A percentile compares a stretch with the other conserved stretches of the same genome.
phyloP scores from a whole-genome alignment of 1,139 yeast species.

The Pneumocystis oryctolagi region DNA sequence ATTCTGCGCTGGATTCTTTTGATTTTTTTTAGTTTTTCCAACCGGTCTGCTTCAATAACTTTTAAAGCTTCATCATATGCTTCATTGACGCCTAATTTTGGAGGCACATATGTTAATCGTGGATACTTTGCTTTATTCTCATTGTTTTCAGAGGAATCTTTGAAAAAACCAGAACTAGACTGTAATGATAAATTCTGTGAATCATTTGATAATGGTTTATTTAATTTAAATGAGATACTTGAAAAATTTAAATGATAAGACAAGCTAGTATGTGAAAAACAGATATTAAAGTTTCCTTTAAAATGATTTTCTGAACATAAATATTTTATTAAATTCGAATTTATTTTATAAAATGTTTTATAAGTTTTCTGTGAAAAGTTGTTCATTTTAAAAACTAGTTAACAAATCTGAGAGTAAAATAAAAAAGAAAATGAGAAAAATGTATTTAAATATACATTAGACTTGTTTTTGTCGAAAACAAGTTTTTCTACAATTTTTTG shows the following conservation, averaged over 20 bases:
- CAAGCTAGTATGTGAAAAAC: background rate
- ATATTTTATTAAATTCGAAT: background rate
- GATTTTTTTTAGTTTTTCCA: conserved; percentile 10
- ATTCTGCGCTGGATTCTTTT: conserved; percentile 7
- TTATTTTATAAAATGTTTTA: background rate
- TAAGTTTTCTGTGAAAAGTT: background rate
- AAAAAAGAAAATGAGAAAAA: background rate
- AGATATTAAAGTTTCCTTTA: background rate
- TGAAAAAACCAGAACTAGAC: background rate
- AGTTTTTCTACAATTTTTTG: background rate
- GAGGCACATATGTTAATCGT: conserved; percentile 6
- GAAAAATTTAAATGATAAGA: background rate
- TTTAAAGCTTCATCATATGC: conserved; percentile 16
- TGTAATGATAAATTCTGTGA: background rate
- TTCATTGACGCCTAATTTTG: conserved; percentile 13
- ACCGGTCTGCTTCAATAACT: conserved; percentile 11
- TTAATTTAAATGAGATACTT: background rate
- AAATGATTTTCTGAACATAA: background rate
- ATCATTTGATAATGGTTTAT: background rate
- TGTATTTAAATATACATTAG: background rate
- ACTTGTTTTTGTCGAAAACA: background rate
- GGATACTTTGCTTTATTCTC: conserved; percentile 2
- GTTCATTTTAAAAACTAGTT: background rate
- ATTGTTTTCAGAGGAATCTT: background rate
- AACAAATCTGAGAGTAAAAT: background rate